Conservation (phyloP, 331 rosid species). For the Spiraea crenata region DNA sequence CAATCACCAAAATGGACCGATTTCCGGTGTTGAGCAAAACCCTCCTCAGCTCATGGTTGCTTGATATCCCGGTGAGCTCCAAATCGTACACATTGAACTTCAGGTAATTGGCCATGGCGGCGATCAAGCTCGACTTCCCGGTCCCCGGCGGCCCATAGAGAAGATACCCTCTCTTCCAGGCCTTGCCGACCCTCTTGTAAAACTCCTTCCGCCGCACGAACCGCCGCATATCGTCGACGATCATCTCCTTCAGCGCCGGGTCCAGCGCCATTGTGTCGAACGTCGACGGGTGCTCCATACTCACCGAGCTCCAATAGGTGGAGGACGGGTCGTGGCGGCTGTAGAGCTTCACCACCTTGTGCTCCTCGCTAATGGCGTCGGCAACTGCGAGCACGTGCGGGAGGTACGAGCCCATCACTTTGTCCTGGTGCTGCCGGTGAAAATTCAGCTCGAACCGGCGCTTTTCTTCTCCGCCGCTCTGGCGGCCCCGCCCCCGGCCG, state of each 20-base stretch:
- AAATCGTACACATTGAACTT: constrained; percentile 35
- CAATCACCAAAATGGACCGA: constrained; percentile 33
- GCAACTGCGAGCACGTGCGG: constrained; percentile 34
- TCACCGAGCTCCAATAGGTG: constrained; percentile 24
- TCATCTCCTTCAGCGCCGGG: constrained; percentile 26
- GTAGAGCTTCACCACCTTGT: constrained; percentile 24
- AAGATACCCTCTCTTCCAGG: constrained; percentile 46
- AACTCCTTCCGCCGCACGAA: constrained; percentile 32
- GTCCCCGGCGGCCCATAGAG: constrained; percentile 34
- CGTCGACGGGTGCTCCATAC: constrained; percentile 35
- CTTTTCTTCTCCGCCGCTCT: no score
- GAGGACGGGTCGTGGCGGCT: background rate
- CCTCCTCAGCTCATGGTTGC: constrained; percentile 9
- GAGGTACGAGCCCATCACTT: constrained; percentile 20
- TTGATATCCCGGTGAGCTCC: constrained; percentile 8
- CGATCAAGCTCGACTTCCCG: constrained; percentile 37
- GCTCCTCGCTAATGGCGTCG: background rate
- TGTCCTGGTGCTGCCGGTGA: constrained; percentile 22
- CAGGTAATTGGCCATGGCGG: constrained; percentile 40
- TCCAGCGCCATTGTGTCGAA: constrained; percentile 42
- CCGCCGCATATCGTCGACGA: constrained; percentile 28
- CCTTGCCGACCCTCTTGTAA: constrained; percentile 39
- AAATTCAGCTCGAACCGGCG: constrained; percentile 18
- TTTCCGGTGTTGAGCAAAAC: constrained; percentile 18
- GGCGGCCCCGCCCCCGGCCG: background rate